Evolutionary conservation across 345 rosid genomes (phyloP).

Genomic region (Rubroshorea leprosula): DNA sequence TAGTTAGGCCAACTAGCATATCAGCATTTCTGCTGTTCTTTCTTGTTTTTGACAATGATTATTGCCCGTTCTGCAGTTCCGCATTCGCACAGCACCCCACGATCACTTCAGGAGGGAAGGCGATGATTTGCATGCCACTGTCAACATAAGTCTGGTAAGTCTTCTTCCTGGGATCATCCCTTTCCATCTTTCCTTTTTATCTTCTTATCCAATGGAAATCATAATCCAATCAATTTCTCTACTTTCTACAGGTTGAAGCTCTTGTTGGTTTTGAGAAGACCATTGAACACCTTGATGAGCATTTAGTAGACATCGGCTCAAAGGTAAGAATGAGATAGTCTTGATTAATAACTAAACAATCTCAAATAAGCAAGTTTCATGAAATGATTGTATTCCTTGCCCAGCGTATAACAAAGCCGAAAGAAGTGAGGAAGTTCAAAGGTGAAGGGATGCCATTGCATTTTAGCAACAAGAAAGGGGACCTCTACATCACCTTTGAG

Average conservation of each 20-base stretch:
- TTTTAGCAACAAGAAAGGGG: constrained; percentile 78
- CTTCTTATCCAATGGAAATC: background rate
- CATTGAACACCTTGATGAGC: constrained; percentile 93
- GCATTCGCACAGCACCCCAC: constrained; percentile 80
- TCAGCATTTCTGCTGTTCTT: background rate
- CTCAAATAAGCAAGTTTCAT: background rate
- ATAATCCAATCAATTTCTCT: background rate
- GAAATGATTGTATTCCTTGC: background rate
- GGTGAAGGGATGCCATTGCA: constrained; percentile 99
- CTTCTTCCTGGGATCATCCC: background rate
- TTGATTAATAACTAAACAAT: no score
- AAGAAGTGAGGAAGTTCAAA: constrained; percentile 80
- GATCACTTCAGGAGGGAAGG: constrained; percentile 78
- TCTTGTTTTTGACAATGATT: background rate
- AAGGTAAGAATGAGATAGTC: constrained; percentile 43
- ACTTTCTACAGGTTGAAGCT: constrained; percentile 66
- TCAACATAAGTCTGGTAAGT: constrained; percentile 82
- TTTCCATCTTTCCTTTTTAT: background rate
- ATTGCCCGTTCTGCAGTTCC: constrained; percentile 53
- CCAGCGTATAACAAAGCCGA: constrained; percentile 92
- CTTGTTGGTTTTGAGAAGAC: constrained; percentile 97
- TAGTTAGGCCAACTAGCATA: background rate
- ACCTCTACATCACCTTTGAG: constrained; percentile 80
- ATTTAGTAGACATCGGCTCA: constrained; percentile 70
- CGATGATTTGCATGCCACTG: constrained; percentile 76